Evolutionary conservation across 2,329 filamentous ascomycete genomes (phyloP), one percentile per base, ranked within the genome.

Genomic region (Phyllachora maydis): DNA sequence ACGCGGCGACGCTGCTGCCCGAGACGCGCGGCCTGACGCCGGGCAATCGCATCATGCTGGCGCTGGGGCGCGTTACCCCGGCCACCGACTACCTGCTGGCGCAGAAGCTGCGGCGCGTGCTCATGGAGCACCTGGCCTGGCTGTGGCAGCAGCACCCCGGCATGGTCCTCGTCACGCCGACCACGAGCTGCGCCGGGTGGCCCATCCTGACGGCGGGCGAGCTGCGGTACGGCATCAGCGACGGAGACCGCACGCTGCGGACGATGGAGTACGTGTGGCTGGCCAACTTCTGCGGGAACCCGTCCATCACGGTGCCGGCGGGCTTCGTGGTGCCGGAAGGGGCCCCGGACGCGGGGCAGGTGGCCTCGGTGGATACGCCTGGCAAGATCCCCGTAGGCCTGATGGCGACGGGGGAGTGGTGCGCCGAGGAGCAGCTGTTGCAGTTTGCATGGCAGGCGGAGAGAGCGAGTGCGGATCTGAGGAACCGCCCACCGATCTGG

Each of bases 131-230:
- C 38, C 61, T 83, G 3, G 56, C 73, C 0, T 49, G 64, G 35
- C 52, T 83, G 3, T 83, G 68, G 56, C 42, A 55, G 26, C 40
- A 52, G 22, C 49, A 82, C 30, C 73, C 73, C 0, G 73, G 69
- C 4, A 59, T 83, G 38, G 42, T 82, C 11, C 70, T 83, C 24
- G 47, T 79, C 4, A 73, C 71, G 0, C 76, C 77, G 0, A 77
- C 73, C 0, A 72, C 66, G 1, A 41, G 41, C 10, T 57, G 52
- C 22, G 48, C 51, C 0, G 56, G 56, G 4, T 52, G 52, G 39
- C 52, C 46, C 3, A 52, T 60, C 19, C 39, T 42, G 19, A 28
- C 27, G 17, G 21, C 34, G 4, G 36, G 32, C 1, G 54, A 58
- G 33, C 31, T 54, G 4, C 30, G 26, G 2, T 42, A 47, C 19